Evolutionary conservation across 345 rosid species (phyloP).

Genomic region (Kandelia obovata): DNA sequence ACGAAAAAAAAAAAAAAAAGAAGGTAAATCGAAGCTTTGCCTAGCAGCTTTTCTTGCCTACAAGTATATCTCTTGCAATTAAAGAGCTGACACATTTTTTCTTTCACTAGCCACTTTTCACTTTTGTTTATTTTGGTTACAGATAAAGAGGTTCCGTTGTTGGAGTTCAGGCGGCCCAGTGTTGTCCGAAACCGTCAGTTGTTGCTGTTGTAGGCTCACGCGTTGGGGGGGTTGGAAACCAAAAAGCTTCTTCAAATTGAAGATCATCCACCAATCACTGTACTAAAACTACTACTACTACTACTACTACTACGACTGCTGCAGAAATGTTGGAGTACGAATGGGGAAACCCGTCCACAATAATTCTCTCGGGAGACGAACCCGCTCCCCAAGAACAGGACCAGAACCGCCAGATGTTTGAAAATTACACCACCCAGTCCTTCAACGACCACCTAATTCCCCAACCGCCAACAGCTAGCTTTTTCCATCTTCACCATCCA

Average conservation of each 20-base stretch:
- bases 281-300: too few relatives aligned
- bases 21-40: constrained; percentile 8
- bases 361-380: constrained; percentile 45
- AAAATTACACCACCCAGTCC: constrained; percentile 36
- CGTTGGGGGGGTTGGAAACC: too few relatives aligned
- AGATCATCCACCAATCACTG: too few relatives aligned
- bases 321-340: constrained; percentile 75
- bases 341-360: constrained; percentile 66
- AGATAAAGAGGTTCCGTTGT: neutral
- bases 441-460: constrained; percentile 31
- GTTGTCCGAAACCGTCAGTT: too few relatives aligned
- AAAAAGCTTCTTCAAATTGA: too few relatives aligned
- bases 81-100: constrained; percentile 34
- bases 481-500: constrained; percentile 17
- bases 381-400: constrained; percentile 34
- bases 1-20: neutral
- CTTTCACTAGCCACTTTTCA: neutral
- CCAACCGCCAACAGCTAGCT: constrained; percentile 14
- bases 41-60: constrained; percentile 3
- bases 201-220: too few relatives aligned
- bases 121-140: constrained; percentile 6
- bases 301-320: too few relatives aligned
- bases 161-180: too few relatives aligned
- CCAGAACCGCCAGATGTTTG: constrained; percentile 52
- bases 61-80: constrained; percentile 5